Percentiles rank a stretch among this genome's conserved stretches.
Conservation (phyloP, 345 rosid species). For the Ceriops zippeliana region DNA sequence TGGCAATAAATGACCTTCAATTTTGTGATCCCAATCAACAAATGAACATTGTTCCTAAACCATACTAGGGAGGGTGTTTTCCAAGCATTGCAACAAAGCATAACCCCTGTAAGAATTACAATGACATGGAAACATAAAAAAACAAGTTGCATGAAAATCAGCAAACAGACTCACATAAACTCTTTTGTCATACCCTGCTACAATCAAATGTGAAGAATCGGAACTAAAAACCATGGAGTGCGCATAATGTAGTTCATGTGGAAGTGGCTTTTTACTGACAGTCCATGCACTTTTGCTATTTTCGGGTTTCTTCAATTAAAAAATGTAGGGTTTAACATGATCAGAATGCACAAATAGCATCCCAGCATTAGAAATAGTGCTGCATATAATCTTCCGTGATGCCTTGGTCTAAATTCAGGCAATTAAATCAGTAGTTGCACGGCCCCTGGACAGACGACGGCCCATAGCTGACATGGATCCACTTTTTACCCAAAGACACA, state of each 20-base stretch:
- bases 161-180: constrained; percentile 56
- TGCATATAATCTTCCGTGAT: constrained; percentile 71
- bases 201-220: constrained; percentile 58
- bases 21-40: too few species aligned
- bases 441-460: constrained; percentile 45
- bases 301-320: constrained; percentile 52
- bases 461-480: constrained; percentile 26
- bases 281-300: constrained; percentile 48
- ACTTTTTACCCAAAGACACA: constrained; percentile 42
- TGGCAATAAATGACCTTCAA: too few species aligned
- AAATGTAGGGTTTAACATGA: constrained; percentile 54
- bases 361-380: constrained; percentile 74
- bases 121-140: neutral
- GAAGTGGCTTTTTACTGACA: constrained; percentile 63
- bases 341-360: constrained; percentile 75
- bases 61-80: too few species aligned
- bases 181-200: constrained; percentile 74
- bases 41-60: too few species aligned
- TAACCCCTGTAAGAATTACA: neutral
- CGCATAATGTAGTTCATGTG: constrained; percentile 54
- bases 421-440: constrained; percentile 52
- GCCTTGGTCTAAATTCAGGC: constrained; percentile 73
- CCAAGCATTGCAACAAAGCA: neutral
- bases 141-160: neutral
- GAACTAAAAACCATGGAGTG: constrained; percentile 78